A percentile compares a stretch with the other conserved stretches of the same genome.
phyloP scores from a whole-genome alignment of 139 green algal genomes.

The Limnomonas spitsbergensis region DNA sequence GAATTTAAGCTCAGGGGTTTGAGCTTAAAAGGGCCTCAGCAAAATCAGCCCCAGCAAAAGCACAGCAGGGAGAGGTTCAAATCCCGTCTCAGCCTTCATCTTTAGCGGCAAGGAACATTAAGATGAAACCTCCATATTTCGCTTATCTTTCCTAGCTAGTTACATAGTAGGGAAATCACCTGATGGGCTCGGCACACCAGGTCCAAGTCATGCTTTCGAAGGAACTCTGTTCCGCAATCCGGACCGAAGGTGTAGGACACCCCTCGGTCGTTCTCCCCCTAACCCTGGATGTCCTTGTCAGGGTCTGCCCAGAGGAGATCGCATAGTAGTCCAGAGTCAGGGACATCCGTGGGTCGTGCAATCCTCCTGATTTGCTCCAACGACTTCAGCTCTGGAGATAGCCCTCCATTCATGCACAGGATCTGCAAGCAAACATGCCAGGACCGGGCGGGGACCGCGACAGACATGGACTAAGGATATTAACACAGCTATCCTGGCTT shows the following conservation, averaged over 20 bases:
- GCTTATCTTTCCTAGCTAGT: too few relatives aligned
- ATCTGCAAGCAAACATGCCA: too few relatives aligned
- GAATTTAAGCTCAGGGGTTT: too few relatives aligned
- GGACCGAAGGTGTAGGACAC: slow-evolving; percentile 99
- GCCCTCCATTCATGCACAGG: slow-evolving; percentile 98
- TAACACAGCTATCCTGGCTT: too few relatives aligned
- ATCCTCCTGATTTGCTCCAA: slow-evolving; percentile 98
- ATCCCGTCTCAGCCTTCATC: too few relatives aligned
- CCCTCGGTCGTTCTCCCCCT: slow-evolving; percentile 97
- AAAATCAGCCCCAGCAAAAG: too few relatives aligned
- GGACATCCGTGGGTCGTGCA: slow-evolving; percentile 92
- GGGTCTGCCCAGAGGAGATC: slow-evolving; percentile 98
- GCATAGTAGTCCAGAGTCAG: slow-evolving; percentile 96
- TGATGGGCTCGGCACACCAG: slow-evolving; percentile 96
- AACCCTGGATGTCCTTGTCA: slow-evolving; percentile 96
- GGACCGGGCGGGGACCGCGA: too few relatives aligned
- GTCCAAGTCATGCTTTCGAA: slow-evolving; percentile 95
- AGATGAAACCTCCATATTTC: too few relatives aligned
- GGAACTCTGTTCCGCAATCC: slow-evolving; percentile 92
- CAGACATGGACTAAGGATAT: too few relatives aligned
- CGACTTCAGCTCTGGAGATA: slow-evolving; percentile 95
- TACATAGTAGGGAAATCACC: slow-evolving; percentile 35
- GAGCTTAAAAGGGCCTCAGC: too few relatives aligned
- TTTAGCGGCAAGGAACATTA: too few relatives aligned
- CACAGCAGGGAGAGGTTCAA: too few relatives aligned